phyloP scores from a whole-genome alignment of 1,284 basidiomycete species.

The Malassezia psittaci region DNA sequence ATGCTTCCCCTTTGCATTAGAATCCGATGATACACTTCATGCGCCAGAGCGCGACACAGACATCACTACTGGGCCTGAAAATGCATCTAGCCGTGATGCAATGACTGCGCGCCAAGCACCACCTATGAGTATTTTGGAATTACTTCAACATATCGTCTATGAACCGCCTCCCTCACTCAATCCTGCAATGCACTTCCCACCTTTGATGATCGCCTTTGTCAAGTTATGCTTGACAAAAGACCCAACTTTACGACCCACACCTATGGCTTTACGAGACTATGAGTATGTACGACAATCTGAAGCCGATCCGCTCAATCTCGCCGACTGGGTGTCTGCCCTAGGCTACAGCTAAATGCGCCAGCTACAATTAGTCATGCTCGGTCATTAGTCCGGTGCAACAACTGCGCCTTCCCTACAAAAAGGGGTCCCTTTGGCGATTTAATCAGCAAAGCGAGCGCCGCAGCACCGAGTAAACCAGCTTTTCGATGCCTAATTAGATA shows the following conservation, averaged over 20 bases:
- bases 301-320: conserved; percentile 23
- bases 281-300: conserved; percentile 27
- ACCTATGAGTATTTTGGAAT: conserved; percentile 86
- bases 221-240: conserved; percentile 41
- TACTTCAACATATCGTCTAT: conserved; percentile 94
- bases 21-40: conserved; percentile 16
- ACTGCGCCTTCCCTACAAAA: too few species aligned
- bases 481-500: too few species aligned
- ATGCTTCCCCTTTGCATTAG: conserved; percentile 67
- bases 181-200: conserved; percentile 27
- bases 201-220: conserved; percentile 36
- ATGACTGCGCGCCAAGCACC: neutral
- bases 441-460: too few species aligned
- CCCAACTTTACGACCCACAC: conserved; percentile 31
- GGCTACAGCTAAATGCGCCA: conserved; percentile 9
- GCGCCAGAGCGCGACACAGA: neutral
- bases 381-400: too few species aligned
- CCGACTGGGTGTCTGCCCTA: conserved; percentile 21
- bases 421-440: too few species aligned
- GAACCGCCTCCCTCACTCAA: conserved; percentile 40
- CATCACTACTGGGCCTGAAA: neutral
- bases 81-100: neutral
- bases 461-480: too few species aligned
- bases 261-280: conserved; percentile 37
- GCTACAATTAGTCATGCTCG: too few species aligned